A percentile compares a stretch with the other conserved stretches of the same genome.
These are phyloP conservation scores for Euphorbia celastroides DNA, from an alignment of 441 rosid genomes.

Conservation along the genomic window DNA sequence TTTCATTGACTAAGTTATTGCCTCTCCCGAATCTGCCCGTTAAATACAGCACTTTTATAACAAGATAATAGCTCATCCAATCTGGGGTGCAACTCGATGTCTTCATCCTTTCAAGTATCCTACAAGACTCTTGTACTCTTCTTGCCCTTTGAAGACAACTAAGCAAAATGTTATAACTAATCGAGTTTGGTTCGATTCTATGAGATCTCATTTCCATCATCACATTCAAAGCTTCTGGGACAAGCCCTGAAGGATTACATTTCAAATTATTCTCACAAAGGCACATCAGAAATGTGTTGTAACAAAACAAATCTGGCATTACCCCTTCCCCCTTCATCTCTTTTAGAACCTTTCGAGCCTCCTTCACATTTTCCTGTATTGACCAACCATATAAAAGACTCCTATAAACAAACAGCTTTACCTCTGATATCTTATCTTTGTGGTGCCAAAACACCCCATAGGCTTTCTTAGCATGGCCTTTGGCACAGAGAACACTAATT, in stretches of 20 bases:
- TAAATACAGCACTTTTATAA: slow-evolving; percentile 64
- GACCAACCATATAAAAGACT: slow-evolving; percentile 72
- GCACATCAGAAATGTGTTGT: slow-evolving; percentile 58
- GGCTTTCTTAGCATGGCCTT: slow-evolving; percentile 79
- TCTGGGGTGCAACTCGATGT: slow-evolving; percentile 48
- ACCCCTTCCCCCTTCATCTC: slow-evolving; percentile 62
- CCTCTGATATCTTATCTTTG: slow-evolving; percentile 40
- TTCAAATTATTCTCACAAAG: slow-evolving; percentile 54
- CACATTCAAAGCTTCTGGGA: slow-evolving; percentile 77
- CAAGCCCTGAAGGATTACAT: slow-evolving; percentile 69
- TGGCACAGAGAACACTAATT: slow-evolving; percentile 62
- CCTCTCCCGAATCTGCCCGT: slow-evolving; percentile 79
- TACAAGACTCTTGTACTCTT: slow-evolving; percentile 71
- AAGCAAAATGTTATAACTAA: slow-evolving; percentile 70
- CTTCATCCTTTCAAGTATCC: slow-evolving; percentile 63
- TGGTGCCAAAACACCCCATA: slow-evolving; percentile 69
- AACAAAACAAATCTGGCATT: slow-evolving; percentile 61
- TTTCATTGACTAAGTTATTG: slow-evolving; percentile 58
- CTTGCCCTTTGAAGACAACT: slow-evolving; percentile 67
- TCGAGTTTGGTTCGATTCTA: slow-evolving; percentile 45
- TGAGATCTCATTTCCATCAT: slow-evolving; percentile 79
- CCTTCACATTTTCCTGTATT: slow-evolving; percentile 52
- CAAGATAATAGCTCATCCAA: slow-evolving; percentile 75
- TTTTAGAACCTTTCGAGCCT: slow-evolving; percentile 60
- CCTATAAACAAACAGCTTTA: slow-evolving; percentile 48